Evolutionary conservation across 2,329 filamentous ascomycete genomes (phyloP).

Genomic region (Mycosphaerella sp.): DNA sequence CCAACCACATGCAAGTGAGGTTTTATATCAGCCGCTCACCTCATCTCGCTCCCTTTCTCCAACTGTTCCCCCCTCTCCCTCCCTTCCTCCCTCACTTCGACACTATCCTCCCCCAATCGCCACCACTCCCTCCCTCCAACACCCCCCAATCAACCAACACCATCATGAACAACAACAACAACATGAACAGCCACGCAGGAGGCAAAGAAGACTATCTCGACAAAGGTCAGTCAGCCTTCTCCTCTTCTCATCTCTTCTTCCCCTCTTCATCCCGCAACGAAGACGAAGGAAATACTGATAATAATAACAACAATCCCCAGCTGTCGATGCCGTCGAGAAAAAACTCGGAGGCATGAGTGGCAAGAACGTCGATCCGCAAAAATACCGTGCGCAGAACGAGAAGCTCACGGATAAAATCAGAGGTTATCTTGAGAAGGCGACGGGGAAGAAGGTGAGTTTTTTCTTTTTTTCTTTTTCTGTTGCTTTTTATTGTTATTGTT

Average conservation of each 20-base stretch:
- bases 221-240: slow-evolving; percentile 20
- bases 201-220: slow-evolving; percentile 28
- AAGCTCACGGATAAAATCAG: slow-evolving; percentile 33
- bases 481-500: too few species aligned
- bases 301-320: not conserved
- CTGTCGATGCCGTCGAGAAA: slow-evolving; percentile 25
- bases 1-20: too few species aligned
- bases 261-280: too few species aligned
- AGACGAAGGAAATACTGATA: too few species aligned
- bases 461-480: too few species aligned
- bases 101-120: too few species aligned
- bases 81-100: too few species aligned
- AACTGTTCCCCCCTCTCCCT: too few species aligned
- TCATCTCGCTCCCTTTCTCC: too few species aligned
- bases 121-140: too few species aligned
- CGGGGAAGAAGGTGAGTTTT: slow-evolving; percentile 29
- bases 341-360: slow-evolving; percentile 21
- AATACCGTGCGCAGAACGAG: slow-evolving; percentile 30
- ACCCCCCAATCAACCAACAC: not conserved
- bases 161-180: not conserved
- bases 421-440: slow-evolving; percentile 30
- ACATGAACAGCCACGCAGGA: not conserved
- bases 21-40: too few species aligned
- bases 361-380: slow-evolving; percentile 25
- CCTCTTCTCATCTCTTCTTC: not conserved